A percentile compares a stretch with the other conserved stretches of the same genome.
Conservation (phyloP, 345 rosid genomes). For the Turritis glabra region DNA sequence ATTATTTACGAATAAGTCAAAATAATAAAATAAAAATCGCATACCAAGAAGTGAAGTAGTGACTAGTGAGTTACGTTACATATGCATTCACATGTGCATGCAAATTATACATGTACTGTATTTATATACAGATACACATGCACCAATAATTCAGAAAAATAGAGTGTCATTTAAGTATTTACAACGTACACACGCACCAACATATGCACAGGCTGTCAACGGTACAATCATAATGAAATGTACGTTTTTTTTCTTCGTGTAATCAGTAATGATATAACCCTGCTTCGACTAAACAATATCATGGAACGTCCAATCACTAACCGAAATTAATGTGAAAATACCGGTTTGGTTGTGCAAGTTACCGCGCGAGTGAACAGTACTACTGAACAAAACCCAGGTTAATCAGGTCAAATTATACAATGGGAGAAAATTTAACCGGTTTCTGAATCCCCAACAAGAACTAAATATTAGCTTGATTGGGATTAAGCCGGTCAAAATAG, state of each 20-base stretch:
- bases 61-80: constrained; percentile 22
- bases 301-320: constrained; percentile 8
- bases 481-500: not conserved
- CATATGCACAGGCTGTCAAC: constrained; percentile 25
- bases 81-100: constrained; percentile 31
- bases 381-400: not conserved
- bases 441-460: not conserved
- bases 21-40: not conserved
- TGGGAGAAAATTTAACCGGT: not conserved
- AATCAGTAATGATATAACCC: not conserved
- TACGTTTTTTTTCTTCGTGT: not conserved
- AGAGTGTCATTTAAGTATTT: constrained; percentile 30
- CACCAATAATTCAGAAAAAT: constrained; percentile 23
- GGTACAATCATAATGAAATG: constrained; percentile 21
- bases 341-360: constrained; percentile 5
- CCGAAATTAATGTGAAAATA: not conserved
- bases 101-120: constrained; percentile 21
- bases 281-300: not conserved
- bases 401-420: not conserved
- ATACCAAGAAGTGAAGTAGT: constrained; percentile 25
- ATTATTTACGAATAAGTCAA: not conserved
- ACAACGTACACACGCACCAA: constrained; percentile 18
- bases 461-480: not conserved
- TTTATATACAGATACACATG: constrained; percentile 18
- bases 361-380: not conserved